phyloP scores from a whole-genome alignment of 2,329 filamentous ascomycete species.

The Penicillium sp. region DNA sequence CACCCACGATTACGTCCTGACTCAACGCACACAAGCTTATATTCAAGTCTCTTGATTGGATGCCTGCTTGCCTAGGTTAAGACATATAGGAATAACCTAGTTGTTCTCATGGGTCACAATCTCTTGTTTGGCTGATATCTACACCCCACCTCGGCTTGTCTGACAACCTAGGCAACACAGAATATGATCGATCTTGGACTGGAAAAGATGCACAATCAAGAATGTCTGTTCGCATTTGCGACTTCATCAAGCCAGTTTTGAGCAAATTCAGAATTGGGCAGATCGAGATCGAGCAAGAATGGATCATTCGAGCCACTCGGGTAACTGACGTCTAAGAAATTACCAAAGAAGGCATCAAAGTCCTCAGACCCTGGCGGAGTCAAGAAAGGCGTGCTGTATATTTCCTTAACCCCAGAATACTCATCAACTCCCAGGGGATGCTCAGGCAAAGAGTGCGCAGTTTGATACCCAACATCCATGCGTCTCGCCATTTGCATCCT shows the following conservation, averaged over 20 bases:
- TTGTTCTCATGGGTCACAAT: too few relatives aligned
- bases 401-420: neutral
- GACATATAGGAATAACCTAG: too few relatives aligned
- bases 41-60: too few relatives aligned
- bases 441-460: neutral
- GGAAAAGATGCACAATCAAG: neutral
- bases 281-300: conserved; percentile 5
- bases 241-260: neutral
- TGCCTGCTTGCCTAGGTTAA: too few relatives aligned
- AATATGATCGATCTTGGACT: too few relatives aligned
- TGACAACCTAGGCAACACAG: too few relatives aligned
- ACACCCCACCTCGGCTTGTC: too few relatives aligned
- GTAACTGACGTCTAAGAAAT: conserved; percentile 16
- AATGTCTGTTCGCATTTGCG: neutral
- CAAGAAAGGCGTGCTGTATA: neutral
- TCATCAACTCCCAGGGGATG: neutral
- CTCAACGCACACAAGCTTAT: too few relatives aligned
- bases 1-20: too few relatives aligned
- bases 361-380: neutral
- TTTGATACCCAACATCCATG: neutral
- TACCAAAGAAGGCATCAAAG: conserved; percentile 14
- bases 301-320: conserved; percentile 9
- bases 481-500: neutral
- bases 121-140: too few relatives aligned
- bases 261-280: neutral